Conservation (phyloP, 2,329 filamentous ascomycete genomes). For the Diaporthe velutina region DNA sequence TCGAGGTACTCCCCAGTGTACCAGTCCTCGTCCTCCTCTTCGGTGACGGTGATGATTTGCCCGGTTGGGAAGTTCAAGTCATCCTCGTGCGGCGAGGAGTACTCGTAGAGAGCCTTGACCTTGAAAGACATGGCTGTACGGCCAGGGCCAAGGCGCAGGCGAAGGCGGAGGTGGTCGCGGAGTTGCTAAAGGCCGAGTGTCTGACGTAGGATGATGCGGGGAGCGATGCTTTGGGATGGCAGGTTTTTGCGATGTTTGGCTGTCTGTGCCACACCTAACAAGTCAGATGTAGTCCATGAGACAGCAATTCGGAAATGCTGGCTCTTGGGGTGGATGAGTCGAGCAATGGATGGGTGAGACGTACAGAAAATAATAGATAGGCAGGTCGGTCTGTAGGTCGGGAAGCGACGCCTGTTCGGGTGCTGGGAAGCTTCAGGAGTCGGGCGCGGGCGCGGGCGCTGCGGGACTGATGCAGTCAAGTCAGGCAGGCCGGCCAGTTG, state of each 20-base stretch:
- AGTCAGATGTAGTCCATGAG: neutral
- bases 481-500: slow-evolving; percentile 52
- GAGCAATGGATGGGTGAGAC: slow-evolving; percentile 1
- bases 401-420: slow-evolving; percentile 28
- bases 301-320: slow-evolving; percentile 17
- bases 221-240: slow-evolving; percentile 11
- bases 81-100: slow-evolving; percentile 92
- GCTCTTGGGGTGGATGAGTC: slow-evolving; percentile 5
- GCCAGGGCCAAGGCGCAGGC: slow-evolving; percentile 37
- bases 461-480: slow-evolving; percentile 37
- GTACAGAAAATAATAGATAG: neutral
- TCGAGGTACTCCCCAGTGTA: slow-evolving; percentile 90
- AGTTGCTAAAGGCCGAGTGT: slow-evolving; percentile 22
- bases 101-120: slow-evolving; percentile 97
- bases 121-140: slow-evolving; percentile 81
- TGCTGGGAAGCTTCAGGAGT: slow-evolving; percentile 33
- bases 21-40: slow-evolving; percentile 94
- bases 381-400: slow-evolving; percentile 16
- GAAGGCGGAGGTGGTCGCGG: slow-evolving; percentile 20
- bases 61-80: slow-evolving; percentile 89
- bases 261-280: slow-evolving; percentile 6
- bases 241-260: neutral
- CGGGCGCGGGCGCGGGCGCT: slow-evolving; percentile 20
- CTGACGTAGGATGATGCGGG: slow-evolving; percentile 32
- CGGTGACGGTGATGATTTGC: slow-evolving; percentile 94